phyloP scores from a whole-genome alignment of 139 green algal species.

The Trebouxia sp. region DNA sequence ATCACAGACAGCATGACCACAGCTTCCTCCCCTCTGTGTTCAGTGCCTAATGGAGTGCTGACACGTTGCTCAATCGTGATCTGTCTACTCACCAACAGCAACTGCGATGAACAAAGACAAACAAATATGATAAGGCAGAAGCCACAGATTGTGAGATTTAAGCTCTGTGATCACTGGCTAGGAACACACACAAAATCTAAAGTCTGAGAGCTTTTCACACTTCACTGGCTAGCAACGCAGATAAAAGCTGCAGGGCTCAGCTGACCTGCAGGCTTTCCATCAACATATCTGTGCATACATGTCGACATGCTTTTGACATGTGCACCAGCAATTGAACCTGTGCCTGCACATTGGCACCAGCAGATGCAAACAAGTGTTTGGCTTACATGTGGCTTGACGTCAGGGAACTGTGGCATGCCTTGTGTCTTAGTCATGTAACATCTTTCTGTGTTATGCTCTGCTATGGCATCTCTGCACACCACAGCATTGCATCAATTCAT shows the following conservation, averaged over 20 bases:
- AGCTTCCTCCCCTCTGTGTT: neutral
- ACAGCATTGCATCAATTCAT: neutral
- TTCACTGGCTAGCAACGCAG: too few species aligned
- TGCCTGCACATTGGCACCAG: too few species aligned
- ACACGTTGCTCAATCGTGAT: too few species aligned
- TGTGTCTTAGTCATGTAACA: slow-evolving; percentile 40
- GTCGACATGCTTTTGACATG: neutral
- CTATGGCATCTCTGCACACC: slow-evolving; percentile 57
- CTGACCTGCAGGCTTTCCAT: too few species aligned
- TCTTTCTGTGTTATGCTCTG: slow-evolving; percentile 52
- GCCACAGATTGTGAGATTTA: neutral
- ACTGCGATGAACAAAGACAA: neutral
- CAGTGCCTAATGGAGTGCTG: neutral
- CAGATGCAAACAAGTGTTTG: neutral
- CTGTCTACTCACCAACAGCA: neutral
- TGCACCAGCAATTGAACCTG: neutral
- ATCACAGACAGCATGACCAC: neutral
- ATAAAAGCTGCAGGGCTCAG: too few species aligned
- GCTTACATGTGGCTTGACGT: slow-evolving; percentile 27
- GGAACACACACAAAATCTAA: too few species aligned
- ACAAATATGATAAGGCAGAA: neutral
- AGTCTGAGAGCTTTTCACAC: too few species aligned
- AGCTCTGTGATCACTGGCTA: neutral
- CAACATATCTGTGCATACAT: neutral
- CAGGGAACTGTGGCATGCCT: slow-evolving; percentile 38